Base-by-base conservation (phyloP, 2,329 filamentous ascomycete genomes). In the Aspergillus sp. region DNA sequence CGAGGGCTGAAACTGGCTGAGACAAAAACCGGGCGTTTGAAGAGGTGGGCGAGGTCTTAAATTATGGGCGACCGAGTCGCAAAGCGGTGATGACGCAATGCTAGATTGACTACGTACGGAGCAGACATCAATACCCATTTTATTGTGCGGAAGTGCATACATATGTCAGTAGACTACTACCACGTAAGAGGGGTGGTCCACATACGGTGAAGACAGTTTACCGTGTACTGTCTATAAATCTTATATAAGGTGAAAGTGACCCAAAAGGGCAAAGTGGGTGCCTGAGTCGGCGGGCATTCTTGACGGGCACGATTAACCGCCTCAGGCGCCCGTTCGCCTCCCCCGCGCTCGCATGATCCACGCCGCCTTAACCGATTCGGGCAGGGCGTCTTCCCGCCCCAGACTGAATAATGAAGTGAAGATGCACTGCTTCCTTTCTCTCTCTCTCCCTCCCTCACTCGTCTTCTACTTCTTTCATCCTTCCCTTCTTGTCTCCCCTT, bases 301-400 rank as follows among this genome's bases (percentile, higher is more conserved):
- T 16, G 42, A 24, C n/a, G 45, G 20, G 45, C 36, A 24, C 45
- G 18, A 47, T 47, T 47, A 47, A 47, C 45, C 45, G 45, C 45
- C 45, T 47, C 45, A 47, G 45, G 45, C 45, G 45, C 45, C 45
- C 45, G 45, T 65, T 66, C 60, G 67, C 65, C 68, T 73, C 69
- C 72, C 71, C 71, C 72, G 73, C 74, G 73, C 72, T 75, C 74
- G 73, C 74, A 73, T 75, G 73, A 73, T 70, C 72, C 61, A 53
- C 63, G 60, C 26, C 26, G 65, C 63, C 62, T 61, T 67, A 68
- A 63, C 60, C 65, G 51, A 47, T 63, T 65, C 56, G 57, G 65
- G 62, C 60, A 64, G 62, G 63, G 63, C 68, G 63, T 66, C 62
- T 61, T 47, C 61, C 57, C 61, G 59, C 63, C 62, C 59, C 56